phyloP scores from a whole-genome alignment of 805 yeast genomes.

The Vanderwaltozyma verrucispora region DNA sequence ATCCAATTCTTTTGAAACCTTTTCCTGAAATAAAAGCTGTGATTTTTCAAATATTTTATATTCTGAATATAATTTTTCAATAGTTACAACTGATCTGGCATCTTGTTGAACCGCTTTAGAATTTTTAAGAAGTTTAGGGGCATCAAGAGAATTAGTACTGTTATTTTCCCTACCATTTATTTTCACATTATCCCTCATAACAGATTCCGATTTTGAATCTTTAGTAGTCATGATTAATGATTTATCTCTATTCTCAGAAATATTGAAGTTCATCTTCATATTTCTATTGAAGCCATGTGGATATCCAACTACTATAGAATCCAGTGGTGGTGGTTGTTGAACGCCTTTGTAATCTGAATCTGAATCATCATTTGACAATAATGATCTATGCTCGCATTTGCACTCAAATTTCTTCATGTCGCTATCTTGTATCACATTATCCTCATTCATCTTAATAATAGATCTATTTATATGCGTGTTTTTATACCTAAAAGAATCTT shows the following conservation, averaged over 20 bases:
- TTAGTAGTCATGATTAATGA: no score
- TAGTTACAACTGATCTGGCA: background rate
- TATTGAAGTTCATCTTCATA: no score
- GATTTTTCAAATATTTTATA: background rate
- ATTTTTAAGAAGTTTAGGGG: background rate
- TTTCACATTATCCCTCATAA: no score
- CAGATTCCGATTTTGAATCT: no score
- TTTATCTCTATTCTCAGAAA: no score
- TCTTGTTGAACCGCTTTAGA: background rate
- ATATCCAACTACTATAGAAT: constrained; percentile 11
- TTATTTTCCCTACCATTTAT: background rate
- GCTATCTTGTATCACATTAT: no score
- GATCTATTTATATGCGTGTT: no score
- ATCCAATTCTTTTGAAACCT: background rate
- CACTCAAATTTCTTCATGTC: no score
- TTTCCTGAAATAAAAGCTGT: background rate
- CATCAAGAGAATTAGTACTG: no score
- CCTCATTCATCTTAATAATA: no score
- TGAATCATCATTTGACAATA: no score
- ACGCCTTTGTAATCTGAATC: background rate
- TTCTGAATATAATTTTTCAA: background rate
- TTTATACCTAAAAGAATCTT: background rate
- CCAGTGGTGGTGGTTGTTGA: constrained; percentile 10
- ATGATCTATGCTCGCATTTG: no score
- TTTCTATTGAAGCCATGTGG: constrained; percentile 1